Conservation (phyloP, 2,329 filamentous ascomycete genomes). For the Pestalotiopsis sp. region DNA sequence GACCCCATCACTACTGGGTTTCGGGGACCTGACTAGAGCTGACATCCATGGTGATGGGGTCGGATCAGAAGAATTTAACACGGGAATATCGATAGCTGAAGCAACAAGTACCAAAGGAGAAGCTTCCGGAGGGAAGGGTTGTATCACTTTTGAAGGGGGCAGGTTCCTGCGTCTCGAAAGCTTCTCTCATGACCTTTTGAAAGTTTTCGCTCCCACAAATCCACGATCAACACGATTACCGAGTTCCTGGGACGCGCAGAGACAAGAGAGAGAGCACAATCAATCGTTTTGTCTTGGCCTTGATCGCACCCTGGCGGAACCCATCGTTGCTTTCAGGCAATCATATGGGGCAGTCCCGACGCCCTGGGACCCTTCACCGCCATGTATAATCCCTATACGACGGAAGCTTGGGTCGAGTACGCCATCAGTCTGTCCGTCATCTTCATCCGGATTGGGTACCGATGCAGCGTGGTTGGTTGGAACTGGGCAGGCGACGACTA, state of each 20-base stretch:
- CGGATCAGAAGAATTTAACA: neutral
- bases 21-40: neutral
- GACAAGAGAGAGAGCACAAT: neutral
- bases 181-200: neutral
- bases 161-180: neutral
- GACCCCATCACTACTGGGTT: neutral
- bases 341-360: neutral
- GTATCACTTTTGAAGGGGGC: neutral
- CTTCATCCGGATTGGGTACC: neutral
- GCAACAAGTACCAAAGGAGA: neutral
- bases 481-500: conserved; percentile 8
- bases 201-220: neutral
- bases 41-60: neutral
- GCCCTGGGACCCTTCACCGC: neutral
- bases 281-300: neutral
- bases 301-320: neutral
- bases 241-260: neutral
- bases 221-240: neutral
- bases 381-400: neutral
- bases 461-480: conserved; percentile 4
- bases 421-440: neutral
- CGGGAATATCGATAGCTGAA: neutral
- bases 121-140: neutral
- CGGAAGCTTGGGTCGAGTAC: conserved; percentile 7
- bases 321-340: neutral